Evolutionary conservation across 345 rosid genomes (phyloP).

Genomic region (Eucalyptus fibrosa): DNA sequence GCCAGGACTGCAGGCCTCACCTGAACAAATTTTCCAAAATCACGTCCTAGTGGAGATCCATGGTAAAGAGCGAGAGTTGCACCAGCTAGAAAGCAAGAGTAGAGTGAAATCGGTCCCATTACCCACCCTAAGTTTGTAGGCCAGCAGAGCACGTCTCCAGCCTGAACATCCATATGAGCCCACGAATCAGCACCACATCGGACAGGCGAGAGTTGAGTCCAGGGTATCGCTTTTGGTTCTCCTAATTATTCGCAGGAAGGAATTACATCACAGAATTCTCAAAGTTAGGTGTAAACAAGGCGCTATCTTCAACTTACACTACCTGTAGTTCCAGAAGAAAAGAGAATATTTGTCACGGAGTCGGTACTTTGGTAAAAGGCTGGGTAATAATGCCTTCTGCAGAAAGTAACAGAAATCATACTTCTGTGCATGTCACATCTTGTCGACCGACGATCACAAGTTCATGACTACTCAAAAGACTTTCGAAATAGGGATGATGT

Average conservation of each 20-base stretch:
- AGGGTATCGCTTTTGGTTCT: slow-evolving; percentile 91
- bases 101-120: slow-evolving; percentile 65
- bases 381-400: slow-evolving; percentile 27
- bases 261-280: neutral
- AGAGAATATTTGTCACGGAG: slow-evolving; percentile 62
- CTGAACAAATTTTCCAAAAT: slow-evolving; percentile 89
- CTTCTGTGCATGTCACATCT: neutral
- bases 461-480: neutral
- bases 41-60: slow-evolving; percentile 79
- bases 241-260: slow-evolving; percentile 17
- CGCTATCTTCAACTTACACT: neutral
- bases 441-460: neutral
- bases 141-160: slow-evolving; percentile 65
- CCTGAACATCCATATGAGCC: slow-evolving; percentile 47
- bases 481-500: neutral
- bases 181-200: slow-evolving; percentile 56
- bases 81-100: slow-evolving; percentile 60
- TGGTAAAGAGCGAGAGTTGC: slow-evolving; percentile 78
- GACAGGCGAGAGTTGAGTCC: slow-evolving; percentile 82
- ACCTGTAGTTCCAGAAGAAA: slow-evolving; percentile 97
- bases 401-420: neutral
- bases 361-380: slow-evolving; percentile 48
- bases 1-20: slow-evolving; percentile 1
- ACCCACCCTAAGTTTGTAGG: slow-evolving; percentile 98
- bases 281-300: neutral